Conservation (phyloP, 345 rosid species). For the Zanthoxylum bungeanum region DNA sequence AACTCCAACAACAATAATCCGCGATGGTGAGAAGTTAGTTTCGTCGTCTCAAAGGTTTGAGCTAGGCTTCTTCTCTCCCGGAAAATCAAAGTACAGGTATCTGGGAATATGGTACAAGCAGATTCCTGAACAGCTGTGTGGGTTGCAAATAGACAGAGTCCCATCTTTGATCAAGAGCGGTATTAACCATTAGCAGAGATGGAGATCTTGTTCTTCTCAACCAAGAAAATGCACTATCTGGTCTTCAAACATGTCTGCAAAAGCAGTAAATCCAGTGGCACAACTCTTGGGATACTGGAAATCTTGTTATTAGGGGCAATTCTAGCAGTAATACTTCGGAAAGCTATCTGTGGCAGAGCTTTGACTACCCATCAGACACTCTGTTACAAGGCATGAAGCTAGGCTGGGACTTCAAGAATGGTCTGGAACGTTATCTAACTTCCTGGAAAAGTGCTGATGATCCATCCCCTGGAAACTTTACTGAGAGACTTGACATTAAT, state of each 20-base stretch:
- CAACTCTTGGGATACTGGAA: conserved; percentile 41
- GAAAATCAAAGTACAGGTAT: not conserved
- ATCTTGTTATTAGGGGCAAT: conserved; percentile 34
- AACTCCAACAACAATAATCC: not conserved
- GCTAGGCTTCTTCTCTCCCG: not conserved
- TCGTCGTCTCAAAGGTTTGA: not conserved
- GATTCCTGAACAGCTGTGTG: conserved; percentile 25
- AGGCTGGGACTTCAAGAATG: conserved; percentile 30
- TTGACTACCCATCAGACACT: conserved; percentile 39
- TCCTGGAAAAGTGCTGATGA: conserved; percentile 24
- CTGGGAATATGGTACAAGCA: conserved; percentile 7
- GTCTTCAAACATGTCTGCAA: conserved; percentile 27
- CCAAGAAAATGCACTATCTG: conserved; percentile 14
- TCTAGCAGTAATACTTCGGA: not conserved
- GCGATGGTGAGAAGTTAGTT: conserved; percentile 12
- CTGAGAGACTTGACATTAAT: conserved; percentile 8
- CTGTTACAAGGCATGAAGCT: conserved; percentile 35
- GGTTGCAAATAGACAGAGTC: conserved; percentile 42
- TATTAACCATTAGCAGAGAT: conserved; percentile 17
- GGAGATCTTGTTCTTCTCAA: conserved; percentile 34
- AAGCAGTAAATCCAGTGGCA: conserved; percentile 16
- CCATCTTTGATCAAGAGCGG: conserved; percentile 27
- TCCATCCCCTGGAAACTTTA: conserved; percentile 20
- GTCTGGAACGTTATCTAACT: conserved; percentile 20
- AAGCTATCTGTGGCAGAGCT: conserved; percentile 41